Evolutionary conservation across 2,329 filamentous ascomycete genomes (phyloP).

Genomic region (Aspergillus sp.): DNA sequence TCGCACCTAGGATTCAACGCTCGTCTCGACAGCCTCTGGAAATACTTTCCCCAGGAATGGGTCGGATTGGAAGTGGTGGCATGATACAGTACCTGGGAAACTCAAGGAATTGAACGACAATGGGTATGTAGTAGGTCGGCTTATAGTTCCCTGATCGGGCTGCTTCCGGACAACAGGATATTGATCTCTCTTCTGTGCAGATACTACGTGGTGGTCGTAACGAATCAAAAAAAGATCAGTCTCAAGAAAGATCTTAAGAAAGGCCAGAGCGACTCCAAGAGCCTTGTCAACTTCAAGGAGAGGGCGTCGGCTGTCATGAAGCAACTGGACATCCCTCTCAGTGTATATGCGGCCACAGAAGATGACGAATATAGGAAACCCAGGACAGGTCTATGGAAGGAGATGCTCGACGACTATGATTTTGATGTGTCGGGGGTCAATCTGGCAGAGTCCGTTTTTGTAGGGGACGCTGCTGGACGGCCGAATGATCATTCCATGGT

Average conservation of each 20-base stretch:
- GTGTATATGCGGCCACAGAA: constrained; percentile 81
- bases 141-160: neutral
- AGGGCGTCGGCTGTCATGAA: constrained; percentile 71
- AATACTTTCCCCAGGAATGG: constrained; percentile 72
- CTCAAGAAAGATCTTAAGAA: constrained; percentile 73
- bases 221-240: constrained; percentile 83
- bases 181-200: constrained; percentile 42
- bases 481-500: constrained; percentile 61
- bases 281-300: constrained; percentile 77
- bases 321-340: constrained; percentile 69
- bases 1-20: constrained; percentile 71
- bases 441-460: constrained; percentile 72
- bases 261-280: constrained; percentile 67
- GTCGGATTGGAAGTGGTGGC: constrained; percentile 94
- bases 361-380: constrained; percentile 87
- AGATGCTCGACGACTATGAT: constrained; percentile 63
- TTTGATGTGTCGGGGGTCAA: constrained; percentile 64
- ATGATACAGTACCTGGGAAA: constrained; percentile 66
- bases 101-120: constrained; percentile 70
- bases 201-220: constrained; percentile 76
- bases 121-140: constrained; percentile 54
- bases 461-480: constrained; percentile 76
- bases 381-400: constrained; percentile 82
- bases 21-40: constrained; percentile 78
- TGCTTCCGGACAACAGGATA: neutral